Evolutionary conservation across 2,329 filamentous ascomycete species (phyloP).

Genomic region (Scedosporium minutisporum): DNA sequence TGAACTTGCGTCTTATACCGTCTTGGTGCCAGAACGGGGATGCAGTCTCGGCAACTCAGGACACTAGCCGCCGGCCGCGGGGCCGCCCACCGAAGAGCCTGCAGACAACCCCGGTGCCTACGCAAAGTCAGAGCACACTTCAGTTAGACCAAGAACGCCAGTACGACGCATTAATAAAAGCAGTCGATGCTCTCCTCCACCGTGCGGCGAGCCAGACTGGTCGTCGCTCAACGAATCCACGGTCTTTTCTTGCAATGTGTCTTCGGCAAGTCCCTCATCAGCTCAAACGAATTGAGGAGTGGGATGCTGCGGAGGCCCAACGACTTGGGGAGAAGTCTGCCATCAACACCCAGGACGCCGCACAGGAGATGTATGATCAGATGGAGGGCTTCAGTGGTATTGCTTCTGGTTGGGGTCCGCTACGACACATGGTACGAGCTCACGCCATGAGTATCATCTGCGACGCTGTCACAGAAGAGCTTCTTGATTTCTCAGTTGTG

Average conservation of each 20-base stretch:
- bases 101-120: not conserved
- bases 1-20: not conserved
- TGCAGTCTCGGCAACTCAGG: not conserved
- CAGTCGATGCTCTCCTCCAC: conserved; percentile 7
- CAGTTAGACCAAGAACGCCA: not conserved
- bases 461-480: conserved; percentile 19
- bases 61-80: not conserved
- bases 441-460: conserved; percentile 21
- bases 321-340: conserved; percentile 15
- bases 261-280: conserved; percentile 15
- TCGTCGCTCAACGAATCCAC: conserved; percentile 9
- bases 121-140: not conserved
- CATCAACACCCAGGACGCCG: conserved; percentile 9
- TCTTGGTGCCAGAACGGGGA: not conserved
- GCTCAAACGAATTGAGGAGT: conserved; percentile 19
- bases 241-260: conserved; percentile 27
- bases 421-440: conserved; percentile 22
- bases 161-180: conserved; percentile 6
- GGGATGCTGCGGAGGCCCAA: conserved; percentile 18
- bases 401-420: conserved; percentile 21
- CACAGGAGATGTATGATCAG: conserved; percentile 23
- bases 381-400: conserved; percentile 21
- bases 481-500: conserved; percentile 15
- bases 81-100: not conserved
- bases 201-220: conserved; percentile 2